Evolutionary conservation across 768 basidiomycete species (phyloP), one percentile per base, ranked within the genome.

Genomic region (Agrocybe praecox): DNA sequence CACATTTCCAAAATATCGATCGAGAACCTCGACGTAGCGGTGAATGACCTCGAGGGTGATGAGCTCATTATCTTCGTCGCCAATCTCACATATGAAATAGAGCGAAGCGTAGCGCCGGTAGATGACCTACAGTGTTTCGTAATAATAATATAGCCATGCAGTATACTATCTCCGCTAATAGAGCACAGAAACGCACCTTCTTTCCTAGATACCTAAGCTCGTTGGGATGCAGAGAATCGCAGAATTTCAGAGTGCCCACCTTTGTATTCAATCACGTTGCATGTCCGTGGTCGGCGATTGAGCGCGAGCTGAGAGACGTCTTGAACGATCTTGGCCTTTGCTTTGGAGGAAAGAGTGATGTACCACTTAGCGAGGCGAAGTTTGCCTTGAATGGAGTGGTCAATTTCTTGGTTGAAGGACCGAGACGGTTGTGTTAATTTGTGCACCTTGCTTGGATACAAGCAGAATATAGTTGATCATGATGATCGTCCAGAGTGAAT

Each of bases 341-440:
- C 76, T 72, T 94, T 93, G 19, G 87, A 78, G 26, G 90, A 77
- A 72, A 95, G 80, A 1, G 96, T 92, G 18, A 85, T 81, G 71
- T 93, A 98, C 96, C 96, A 98, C 82, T 98, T 98, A 26, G 94
- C 87, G 34, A 98, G 84, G 52, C 96, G 86, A 49, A 98, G 85
- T 77, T 96, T 96, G 62, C 96, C 94, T 96, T 52, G 15, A 46
- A 29, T 29, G 26, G 26, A 9, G 26, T 29, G 5, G 26, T 29
- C 26, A 29, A 29, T 29, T n/a, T 9, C 26, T 29, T 29, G 4
- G n/a, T n/a, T 42, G 18, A 22, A 53, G 33, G 6, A 18, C 29
- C 10, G n/a, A 24, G 15, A 22, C 23, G 34, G 24, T 21, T 19
- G n/a, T 47, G 29, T 24, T 24, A 9, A 15, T 57, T 72, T 77